A percentile compares a stretch with the other conserved stretches of the same genome.
Conservation (phyloP, 1,284 basidiomycete species). For the Ceratobasidium sp. region DNA sequence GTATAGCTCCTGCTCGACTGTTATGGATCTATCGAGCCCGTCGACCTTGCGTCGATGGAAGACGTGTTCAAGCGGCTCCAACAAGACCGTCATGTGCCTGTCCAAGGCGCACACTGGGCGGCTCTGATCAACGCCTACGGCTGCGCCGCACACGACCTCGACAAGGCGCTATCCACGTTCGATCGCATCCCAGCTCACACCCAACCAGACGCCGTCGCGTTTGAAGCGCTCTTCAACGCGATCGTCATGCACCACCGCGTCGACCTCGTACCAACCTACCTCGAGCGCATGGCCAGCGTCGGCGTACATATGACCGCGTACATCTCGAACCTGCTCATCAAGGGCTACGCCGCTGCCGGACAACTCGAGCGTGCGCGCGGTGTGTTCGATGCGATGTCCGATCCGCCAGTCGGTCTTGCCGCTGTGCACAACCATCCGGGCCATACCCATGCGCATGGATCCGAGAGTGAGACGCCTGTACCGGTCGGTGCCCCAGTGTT, state of each 20-base stretch:
- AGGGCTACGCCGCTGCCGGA: slow-evolving; percentile 81
- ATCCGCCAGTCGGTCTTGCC: slow-evolving; percentile 87
- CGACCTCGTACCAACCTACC: slow-evolving; percentile 80
- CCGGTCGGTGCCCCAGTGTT: slow-evolving; percentile 66
- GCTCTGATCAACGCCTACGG: slow-evolving; percentile 93
- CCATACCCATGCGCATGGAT: slow-evolving; percentile 58
- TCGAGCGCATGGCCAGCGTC: slow-evolving; percentile 68
- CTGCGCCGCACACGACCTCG: slow-evolving; percentile 79
- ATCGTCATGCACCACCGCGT: slow-evolving; percentile 81
- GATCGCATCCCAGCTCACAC: slow-evolving; percentile 71
- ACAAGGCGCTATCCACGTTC: slow-evolving; percentile 81
- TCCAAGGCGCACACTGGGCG: slow-evolving; percentile 92
- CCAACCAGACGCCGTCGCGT: slow-evolving; percentile 85
- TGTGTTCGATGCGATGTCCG: slow-evolving; percentile 88
- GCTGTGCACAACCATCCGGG: slow-evolving; percentile 89
- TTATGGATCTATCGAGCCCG: slow-evolving; percentile 87
- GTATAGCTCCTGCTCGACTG: slow-evolving; percentile 86
- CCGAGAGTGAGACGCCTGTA: slow-evolving; percentile 50
- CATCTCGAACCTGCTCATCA: slow-evolving; percentile 93
- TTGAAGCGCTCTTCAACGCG: slow-evolving; percentile 91
- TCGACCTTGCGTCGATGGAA: slow-evolving; percentile 82
- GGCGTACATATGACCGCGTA: slow-evolving; percentile 94
- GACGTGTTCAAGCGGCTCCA: slow-evolving; percentile 72
- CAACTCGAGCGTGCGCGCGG: slow-evolving; percentile 75
- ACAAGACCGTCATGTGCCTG: slow-evolving; percentile 62